Base-by-base conservation (phyloP, 805 yeast species). In the Zygosaccharomyces bailii region DNA sequence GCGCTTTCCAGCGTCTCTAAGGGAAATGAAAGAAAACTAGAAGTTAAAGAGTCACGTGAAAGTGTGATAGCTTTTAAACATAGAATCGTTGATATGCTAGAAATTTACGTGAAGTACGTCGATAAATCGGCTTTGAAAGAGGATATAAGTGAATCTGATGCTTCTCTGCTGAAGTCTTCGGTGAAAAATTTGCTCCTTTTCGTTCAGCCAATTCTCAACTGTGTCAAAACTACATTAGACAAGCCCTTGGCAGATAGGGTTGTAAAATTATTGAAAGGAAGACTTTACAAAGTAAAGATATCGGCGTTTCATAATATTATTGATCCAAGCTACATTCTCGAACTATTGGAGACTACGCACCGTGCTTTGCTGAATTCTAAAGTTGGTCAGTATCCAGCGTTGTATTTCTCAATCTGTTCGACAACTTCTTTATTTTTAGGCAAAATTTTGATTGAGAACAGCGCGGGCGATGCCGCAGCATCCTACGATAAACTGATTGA, bases 21-120 rank as follows among this genome's bases (percentile, higher is more conserved):
- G 4, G 89, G 89, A 25, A 84, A 73, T 61, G 78, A 76, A 62
- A 75, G 85, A 56, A 86, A 86, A 55, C 64, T 74, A 16, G 95
- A 86, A 48, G 86, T 80, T n/a, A 67, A 73, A 38, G 84, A 82
- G 49, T 96, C 97, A 5, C 78, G 82, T 56, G 85, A 84, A 59
- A 84, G 80, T 55, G 84, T 91, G 71, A 72, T 82, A 4, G 75
- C 84, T 41, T 84, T 90, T 68, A 91, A 91, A 59, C 78, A 76
- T 52, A 72, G 96, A 44, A 75, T 88, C 5, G 67, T 91, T 41
- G 96, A 90, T 55, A 69, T 91, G 57, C 58, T 91, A 17, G 95
- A 86, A 18, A 66, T 76, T 4, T 87, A 77, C 55, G 66, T 71
- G 47, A 76, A 74, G 51, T 25, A 74, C 74, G 56, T 74, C 73